Base-by-base conservation (phyloP, 1,284 basidiomycete genomes). In the Ustilago curta region DNA sequence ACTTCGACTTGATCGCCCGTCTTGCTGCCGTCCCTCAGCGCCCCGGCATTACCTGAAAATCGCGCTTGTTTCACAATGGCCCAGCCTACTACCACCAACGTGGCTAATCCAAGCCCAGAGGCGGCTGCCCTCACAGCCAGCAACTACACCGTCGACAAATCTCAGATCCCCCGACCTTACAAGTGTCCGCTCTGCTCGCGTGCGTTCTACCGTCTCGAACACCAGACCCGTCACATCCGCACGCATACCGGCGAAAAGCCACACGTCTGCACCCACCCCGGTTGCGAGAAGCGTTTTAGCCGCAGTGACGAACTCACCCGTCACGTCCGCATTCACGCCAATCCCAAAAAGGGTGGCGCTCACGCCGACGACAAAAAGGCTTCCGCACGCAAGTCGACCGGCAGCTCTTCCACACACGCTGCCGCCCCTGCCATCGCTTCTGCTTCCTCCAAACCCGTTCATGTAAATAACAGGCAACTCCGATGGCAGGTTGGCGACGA, bases 211-310 rank as follows among this genome's bases (percentile, higher is more conserved):
- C 79, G 83, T 49, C 71, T 83, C 49, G 81, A 82, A 63, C 79
- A 83, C 54, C 86, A 98, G 92, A 99, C 95, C 21, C 91, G 96
- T 63, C 96, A 99, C 85, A 96, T 98, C 61, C 92, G 96, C 63
- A 99, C 95, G 0, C 96, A 99, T 86, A 99, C 96, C 0, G 96
- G 96, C 78, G 96, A 98, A 86, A 97, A 97, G 83, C 96, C 96
- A 1, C 97, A 97, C 84, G 89, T 91, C 35, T 99, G 96, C 88
- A 92, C 90, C 0, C 94, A 92, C 85, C 91, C 93, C 0, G 90
- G 91, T n/a, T 99, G 96, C 88, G 95, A 97, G 86, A 99, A 98
- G 86, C 92, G 95, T 29, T 99, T 99, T 86, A 96, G 93, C 32
- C 91, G 96, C 71, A 95, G 93, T 19, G 96, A 99, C 87, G 96